phyloP scores from a whole-genome alignment of 805 yeast species.

The Naumovozyma castellii region DNA sequence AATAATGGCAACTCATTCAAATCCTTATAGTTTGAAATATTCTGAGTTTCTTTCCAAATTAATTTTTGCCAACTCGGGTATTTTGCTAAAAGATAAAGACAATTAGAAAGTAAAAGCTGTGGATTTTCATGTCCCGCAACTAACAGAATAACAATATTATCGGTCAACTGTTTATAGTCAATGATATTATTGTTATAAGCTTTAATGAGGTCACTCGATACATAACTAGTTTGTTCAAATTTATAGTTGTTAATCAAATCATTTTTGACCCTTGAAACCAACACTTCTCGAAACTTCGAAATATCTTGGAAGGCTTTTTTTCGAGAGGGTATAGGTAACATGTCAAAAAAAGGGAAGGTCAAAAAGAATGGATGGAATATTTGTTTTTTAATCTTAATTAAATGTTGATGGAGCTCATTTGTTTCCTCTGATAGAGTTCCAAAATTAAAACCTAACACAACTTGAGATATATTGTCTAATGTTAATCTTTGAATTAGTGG shows the following conservation, averaged over 20 bases:
- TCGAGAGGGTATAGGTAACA: slow-evolving; percentile 40
- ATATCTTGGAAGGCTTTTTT: slow-evolving; percentile 37
- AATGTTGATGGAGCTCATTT: slow-evolving; percentile 31
- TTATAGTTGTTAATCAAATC: slow-evolving; percentile 25
- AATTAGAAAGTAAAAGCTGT: slow-evolving; percentile 39
- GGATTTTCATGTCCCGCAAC: slow-evolving; percentile 63
- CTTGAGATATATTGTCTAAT: slow-evolving; percentile 41
- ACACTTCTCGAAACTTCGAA: slow-evolving; percentile 31
- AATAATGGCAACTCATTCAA: slow-evolving; percentile 49
- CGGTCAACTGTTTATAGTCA: slow-evolving; percentile 39
- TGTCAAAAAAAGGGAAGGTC: slow-evolving; percentile 47
- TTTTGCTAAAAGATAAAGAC: slow-evolving; percentile 40
- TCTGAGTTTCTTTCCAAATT: slow-evolving; percentile 39
- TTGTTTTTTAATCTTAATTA: slow-evolving; percentile 40
- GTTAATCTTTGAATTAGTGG: slow-evolving; percentile 40
- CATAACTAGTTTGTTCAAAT: slow-evolving; percentile 30
- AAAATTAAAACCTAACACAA: slow-evolving; percentile 42
- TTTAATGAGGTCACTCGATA: slow-evolving; percentile 34
- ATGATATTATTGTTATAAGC: slow-evolving; percentile 33
- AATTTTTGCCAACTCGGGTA: slow-evolving; percentile 35
- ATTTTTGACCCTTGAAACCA: slow-evolving; percentile 29
- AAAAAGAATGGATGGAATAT: slow-evolving; percentile 47
- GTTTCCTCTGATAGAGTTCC: slow-evolving; percentile 29
- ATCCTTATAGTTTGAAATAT: slow-evolving; percentile 23
- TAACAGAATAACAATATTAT: slow-evolving; percentile 44